Evolutionary conservation across 306 rosid species (phyloP).

Genomic region (Boehmeria nivea): DNA sequence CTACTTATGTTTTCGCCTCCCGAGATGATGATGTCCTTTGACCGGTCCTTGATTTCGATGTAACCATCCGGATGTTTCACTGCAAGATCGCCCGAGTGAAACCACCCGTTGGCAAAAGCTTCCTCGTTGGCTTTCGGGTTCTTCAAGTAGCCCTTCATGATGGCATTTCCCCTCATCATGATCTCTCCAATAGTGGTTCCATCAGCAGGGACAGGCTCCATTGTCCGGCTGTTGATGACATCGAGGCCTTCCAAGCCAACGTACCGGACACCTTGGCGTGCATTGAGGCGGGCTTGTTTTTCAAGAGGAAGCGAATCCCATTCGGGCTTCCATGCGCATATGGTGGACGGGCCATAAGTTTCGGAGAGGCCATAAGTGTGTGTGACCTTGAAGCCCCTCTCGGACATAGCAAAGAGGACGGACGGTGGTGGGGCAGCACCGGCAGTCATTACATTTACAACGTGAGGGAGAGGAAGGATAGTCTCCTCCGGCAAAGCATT

Average conservation of each 20-base stretch:
- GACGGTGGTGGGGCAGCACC: conserved; percentile 97
- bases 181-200: conserved; percentile 82
- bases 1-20: conserved; percentile 96
- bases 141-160: conserved; percentile 93
- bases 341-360: conserved; percentile 79
- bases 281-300: conserved; percentile 57
- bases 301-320: conserved; percentile 69
- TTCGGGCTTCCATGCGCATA: conserved; percentile 94
- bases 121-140: conserved; percentile 78
- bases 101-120: conserved; percentile 79
- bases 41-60: conserved; percentile 86
- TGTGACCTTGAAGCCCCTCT: conserved; percentile 70
- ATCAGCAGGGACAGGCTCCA: conserved; percentile 75
- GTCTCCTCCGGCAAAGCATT: conserved; percentile 64
- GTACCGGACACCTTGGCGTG: conserved; percentile 87
- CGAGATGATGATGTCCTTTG: conserved; percentile 90
- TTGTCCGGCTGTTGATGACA: conserved; percentile 50
- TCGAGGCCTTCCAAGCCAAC: conserved; percentile 67
- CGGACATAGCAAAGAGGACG: conserved; percentile 60
- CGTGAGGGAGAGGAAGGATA: conserved; percentile 81
- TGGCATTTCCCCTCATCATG: conserved; percentile 71
- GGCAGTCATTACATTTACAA: conserved; percentile 74
- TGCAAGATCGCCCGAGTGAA: conserved; percentile 83
- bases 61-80: conserved; percentile 88
- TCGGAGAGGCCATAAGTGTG: conserved; percentile 94